These are phyloP conservation scores for Stenogyne calaminthoides DNA, from an alignment of 305 asterid genomes.

Conservation along the genomic window DNA sequence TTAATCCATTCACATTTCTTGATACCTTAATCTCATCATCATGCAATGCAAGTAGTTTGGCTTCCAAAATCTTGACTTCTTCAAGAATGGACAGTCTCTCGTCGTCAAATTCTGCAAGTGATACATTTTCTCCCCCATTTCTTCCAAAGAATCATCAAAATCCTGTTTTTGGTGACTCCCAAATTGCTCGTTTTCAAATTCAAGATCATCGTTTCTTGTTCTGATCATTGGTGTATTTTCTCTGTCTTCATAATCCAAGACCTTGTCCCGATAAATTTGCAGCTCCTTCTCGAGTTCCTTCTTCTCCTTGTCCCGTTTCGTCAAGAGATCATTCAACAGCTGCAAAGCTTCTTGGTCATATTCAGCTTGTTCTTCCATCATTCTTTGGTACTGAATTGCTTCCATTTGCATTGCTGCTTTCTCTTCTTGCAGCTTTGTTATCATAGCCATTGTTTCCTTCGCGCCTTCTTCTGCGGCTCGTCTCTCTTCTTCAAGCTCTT, in stretches of 20 bases:
- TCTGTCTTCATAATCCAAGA: conserved; percentile 42
- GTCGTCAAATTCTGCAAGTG: conserved; percentile 61
- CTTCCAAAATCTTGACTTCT: conserved; percentile 60
- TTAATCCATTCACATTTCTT: neutral
- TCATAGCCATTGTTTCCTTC: conserved; percentile 78
- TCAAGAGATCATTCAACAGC: conserved; percentile 61
- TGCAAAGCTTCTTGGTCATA: conserved; percentile 88
- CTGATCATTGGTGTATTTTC: conserved; percentile 39
- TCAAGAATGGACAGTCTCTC: conserved; percentile 63
- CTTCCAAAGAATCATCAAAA: conserved; percentile 39
- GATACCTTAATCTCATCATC: conserved; percentile 36
- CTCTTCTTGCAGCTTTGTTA: conserved; percentile 70
- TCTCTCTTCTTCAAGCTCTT: conserved; percentile 78
- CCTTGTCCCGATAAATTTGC: conserved; percentile 43
- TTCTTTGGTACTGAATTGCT: conserved; percentile 76
- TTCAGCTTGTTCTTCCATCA: conserved; percentile 90
- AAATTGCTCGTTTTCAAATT: conserved; percentile 12
- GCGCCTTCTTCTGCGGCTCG: conserved; percentile 69
- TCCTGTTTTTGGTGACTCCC: conserved; percentile 34
- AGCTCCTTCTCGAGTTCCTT: conserved; percentile 61
- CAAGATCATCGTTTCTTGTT: conserved; percentile 28
- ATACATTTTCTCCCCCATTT: conserved; percentile 21
- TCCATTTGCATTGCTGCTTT: conserved; percentile 75
- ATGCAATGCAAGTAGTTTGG: conserved; percentile 46
- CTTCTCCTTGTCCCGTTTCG: conserved; percentile 69